Percentiles rank a stretch among this genome's conserved stretches.
Conservation (phyloP, 2,329 filamentous ascomycete genomes). For the Phaeosphaeriaceae sp. region DNA sequence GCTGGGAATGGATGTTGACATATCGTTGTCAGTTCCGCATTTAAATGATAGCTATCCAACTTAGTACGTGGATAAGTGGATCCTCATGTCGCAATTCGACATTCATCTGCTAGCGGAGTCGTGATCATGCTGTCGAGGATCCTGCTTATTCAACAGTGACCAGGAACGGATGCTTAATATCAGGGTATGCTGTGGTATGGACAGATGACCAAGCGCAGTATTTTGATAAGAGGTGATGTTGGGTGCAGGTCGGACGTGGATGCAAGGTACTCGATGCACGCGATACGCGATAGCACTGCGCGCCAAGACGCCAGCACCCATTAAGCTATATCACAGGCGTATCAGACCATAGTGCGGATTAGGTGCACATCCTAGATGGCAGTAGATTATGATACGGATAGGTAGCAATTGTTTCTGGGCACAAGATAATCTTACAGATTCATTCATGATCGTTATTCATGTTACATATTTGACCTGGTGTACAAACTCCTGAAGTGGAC, state of each 20-base stretch:
- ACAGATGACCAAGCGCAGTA: background rate
- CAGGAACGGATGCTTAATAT: background rate
- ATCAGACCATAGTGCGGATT: background rate
- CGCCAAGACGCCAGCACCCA: background rate
- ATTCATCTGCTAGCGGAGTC: background rate
- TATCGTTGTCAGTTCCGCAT: constrained; percentile 7
- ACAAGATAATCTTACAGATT: no score
- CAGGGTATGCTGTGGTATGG: background rate
- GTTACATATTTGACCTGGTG: no score
- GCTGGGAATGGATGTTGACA: constrained; percentile 40
- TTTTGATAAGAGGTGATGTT: background rate
- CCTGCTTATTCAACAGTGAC: background rate
- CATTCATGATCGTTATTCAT: no score
- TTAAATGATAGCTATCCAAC: background rate
- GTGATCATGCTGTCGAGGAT: background rate
- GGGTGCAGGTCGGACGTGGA: background rate
- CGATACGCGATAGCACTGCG: background rate
- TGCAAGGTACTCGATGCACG: background rate
- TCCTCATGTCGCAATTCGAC: background rate
- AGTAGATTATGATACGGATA: no score
- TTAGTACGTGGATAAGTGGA: background rate
- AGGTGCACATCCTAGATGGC: no score
- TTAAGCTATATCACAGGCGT: background rate
- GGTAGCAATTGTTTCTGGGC: no score
- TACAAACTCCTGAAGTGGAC: no score